Evolutionary conservation across 192 early-diverging fungal species (phyloP), one percentile per base, ranked within the genome.

Genomic region (Coemansia sp.): DNA sequence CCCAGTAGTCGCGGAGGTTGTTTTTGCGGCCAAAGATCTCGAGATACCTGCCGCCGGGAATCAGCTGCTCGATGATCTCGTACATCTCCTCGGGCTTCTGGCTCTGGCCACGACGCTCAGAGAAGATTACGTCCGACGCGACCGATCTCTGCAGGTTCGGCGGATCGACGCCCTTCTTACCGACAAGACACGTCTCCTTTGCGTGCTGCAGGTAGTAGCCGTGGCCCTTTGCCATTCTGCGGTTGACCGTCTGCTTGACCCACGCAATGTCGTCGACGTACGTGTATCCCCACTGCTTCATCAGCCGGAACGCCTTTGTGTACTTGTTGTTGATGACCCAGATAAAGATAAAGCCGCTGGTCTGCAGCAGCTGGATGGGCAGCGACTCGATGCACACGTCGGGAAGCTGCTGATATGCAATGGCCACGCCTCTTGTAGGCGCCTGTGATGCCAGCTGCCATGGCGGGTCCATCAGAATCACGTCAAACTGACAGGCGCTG

Each of bases 321-420:
- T 95, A 98, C 85, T 96, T 98, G 87, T 94, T 94, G 84, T 98
- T 98, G 72, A 98, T 96, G 45, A 98, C 96, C 96, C 96, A 98
- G 58, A 98, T 96, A 69, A 98, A 98, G 5, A 96, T 87, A 66
- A 96, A 96, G 20, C 96, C 96, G 68, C 90, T 91, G 17, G 83
- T 87, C 66, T 93, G 92, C 33, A 98, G 87, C 69, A 90, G 85
- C 7, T 85, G 86, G 51, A 98, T 92, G 17, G 96, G 96, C 8
- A 98, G 76, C 28, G 90, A 89, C 61, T 95, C 94, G 64, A 98
- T 96, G 60, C 89, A 90, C n/a, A 90, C 86, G 78, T 98, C 96
- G 7, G 94, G 95, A 5, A 98, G 87, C 79, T 95, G 94, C 73
- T 95, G 94, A 80, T 98, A 98, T 3, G 90, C 92, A 66, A 98